phyloP scores from a whole-genome alignment of 345 rosid genomes.

The Luvunga scandens region DNA sequence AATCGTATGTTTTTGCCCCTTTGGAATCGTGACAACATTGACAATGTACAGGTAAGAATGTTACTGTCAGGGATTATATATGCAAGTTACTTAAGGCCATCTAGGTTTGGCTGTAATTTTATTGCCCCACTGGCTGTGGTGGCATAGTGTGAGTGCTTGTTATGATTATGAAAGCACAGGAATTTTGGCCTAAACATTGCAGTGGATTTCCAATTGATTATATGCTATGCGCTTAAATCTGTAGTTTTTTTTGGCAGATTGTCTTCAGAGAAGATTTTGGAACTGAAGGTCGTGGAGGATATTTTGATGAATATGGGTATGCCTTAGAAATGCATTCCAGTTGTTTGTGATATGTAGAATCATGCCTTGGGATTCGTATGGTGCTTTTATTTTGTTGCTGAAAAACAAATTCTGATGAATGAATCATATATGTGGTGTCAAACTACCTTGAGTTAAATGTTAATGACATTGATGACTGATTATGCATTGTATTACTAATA shows the following conservation, averaged over 20 bases:
- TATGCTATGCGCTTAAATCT: not conserved
- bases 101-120: no score
- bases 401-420: not conserved
- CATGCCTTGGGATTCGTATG: not conserved
- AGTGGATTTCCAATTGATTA: not conserved
- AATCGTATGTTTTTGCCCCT: conserved; percentile 93
- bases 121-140: no score
- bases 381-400: not conserved
- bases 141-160: not conserved
- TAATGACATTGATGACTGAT: conserved; percentile 1
- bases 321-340: conserved; percentile 6
- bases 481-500: conserved; percentile 20
- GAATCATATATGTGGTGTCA: not conserved
- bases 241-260: conserved; percentile 43
- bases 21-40: conserved; percentile 97
- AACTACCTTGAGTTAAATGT: conserved; percentile 3
- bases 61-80: not conserved
- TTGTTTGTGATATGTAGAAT: conserved; percentile 2
- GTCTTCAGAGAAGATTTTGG: conserved; percentile 99
- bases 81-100: not conserved
- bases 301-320: conserved; percentile 98
- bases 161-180: not conserved
- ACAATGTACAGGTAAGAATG: conserved; percentile 84
- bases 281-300: conserved; percentile 99
- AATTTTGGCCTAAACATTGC: not conserved